Evolutionary conservation across 768 basidiomycete genomes (phyloP).

Genomic region (Calocera viscosa): DNA sequence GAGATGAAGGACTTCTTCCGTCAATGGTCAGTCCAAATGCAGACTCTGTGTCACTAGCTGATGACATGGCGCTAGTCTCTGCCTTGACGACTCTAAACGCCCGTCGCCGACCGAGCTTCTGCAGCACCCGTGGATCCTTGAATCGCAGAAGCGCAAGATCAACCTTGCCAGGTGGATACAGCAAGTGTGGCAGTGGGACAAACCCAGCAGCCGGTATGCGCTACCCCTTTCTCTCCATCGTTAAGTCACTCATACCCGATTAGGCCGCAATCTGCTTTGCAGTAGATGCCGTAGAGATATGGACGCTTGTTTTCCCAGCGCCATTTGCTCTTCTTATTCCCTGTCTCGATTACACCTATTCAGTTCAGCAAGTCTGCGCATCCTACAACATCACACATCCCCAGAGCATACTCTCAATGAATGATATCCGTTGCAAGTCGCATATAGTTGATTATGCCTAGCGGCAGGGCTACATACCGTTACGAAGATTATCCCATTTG

Average conservation of each 20-base stretch:
- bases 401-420: constrained; percentile 7
- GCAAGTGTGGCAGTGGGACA: constrained; percentile 56
- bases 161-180: constrained; percentile 84
- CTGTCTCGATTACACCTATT: neutral
- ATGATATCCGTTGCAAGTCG: neutral
- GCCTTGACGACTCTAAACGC: constrained; percentile 51
- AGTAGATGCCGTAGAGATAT: neutral
- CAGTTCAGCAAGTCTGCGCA: neutral
- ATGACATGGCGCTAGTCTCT: constrained; percentile 39
- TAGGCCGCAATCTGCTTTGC: neutral
- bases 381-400: neutral
- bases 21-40: constrained; percentile 47
- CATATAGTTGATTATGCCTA: too few species aligned
- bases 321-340: neutral
- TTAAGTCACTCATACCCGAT: neutral
- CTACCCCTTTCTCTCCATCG: neutral
- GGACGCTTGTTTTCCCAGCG: neutral
- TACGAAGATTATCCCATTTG: constrained; percentile 66
- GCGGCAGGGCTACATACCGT: constrained; percentile 46
- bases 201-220: neutral
- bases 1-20: constrained; percentile 88
- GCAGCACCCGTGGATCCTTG: constrained; percentile 68
- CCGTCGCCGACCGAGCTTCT: constrained; percentile 77
- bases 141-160: constrained; percentile 65
- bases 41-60: constrained; percentile 8